Conservation (phyloP, 805 yeast species). For the Candida rishiriensis region DNA sequence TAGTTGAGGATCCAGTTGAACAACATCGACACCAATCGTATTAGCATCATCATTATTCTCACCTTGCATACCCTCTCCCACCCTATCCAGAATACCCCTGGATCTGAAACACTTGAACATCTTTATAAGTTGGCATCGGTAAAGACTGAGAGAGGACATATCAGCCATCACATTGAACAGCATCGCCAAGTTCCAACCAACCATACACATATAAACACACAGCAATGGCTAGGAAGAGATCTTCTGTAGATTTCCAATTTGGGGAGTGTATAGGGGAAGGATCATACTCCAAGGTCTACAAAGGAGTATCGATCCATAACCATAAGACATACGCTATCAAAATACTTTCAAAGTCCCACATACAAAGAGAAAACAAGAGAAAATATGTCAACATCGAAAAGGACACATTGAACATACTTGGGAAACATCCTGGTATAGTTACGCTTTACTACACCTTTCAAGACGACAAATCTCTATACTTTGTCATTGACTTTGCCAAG, state of each 20-base stretch:
- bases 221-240: constrained; percentile 37
- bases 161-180: no score
- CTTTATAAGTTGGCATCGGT: no score
- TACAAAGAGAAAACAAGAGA: constrained; percentile 89
- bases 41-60: no score
- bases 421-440: constrained; percentile 93
- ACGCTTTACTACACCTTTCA: constrained; percentile 92
- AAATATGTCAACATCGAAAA: constrained; percentile 96
- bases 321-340: constrained; percentile 83
- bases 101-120: no score
- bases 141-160: no score
- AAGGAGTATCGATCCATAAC: constrained; percentile 74
- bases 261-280: constrained; percentile 93
- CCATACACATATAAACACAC: neutral
- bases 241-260: constrained; percentile 83
- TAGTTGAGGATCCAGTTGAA: no score
- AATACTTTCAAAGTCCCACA: constrained; percentile 86
- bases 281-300: constrained; percentile 88
- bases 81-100: no score
- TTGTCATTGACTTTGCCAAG: constrained; percentile 90
- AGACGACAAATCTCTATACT: constrained; percentile 80
- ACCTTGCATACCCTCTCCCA: no score
- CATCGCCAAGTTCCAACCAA: neutral
- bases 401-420: constrained; percentile 78
- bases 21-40: no score